Base-by-base conservation (phyloP, 805 yeast genomes). In the Candida coquimbonensis region DNA sequence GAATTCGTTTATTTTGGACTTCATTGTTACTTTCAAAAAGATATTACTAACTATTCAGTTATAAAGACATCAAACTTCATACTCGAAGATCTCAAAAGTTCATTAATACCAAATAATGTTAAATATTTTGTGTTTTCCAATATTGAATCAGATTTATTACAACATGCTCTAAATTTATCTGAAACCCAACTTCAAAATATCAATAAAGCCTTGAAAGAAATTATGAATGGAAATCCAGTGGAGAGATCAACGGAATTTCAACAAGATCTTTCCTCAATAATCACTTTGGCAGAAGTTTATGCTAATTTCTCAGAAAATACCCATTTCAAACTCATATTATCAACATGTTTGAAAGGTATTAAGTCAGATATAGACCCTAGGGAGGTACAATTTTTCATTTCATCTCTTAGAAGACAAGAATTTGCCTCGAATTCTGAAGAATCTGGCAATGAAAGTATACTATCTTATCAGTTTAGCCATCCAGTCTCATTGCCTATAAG, bases 21-120 rank as follows among this genome's bases (percentile, higher is more conserved):
- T 6, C 46, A 49, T 35, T 25, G 40, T 11, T 44, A 46, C 26
- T 41, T 49, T 5, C 51, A 49, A 39, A 29, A 41, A 5, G 51
- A 49, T n/a, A 38, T 41, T 9, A 24, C 29, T 16, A 49, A 49
- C 19, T 49, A 37, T 25, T 36, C 48, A 16, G 42, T 49, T 7
- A 9, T 38, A 2, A 31, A 33, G 14, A 12, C 26, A 3, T 27
- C 38, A 16, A 36, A 43, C 17, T 43, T 26, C 27, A 14, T 40
- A 2, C 36, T 43, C 1, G 29, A 19, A 4, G 33, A 25, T 7
- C 14, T 19, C 9, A 24, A 35, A 17, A 46, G 49, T 31, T 27
- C 43, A 12, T 36, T 35, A n/a, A 25, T 46, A 7, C 49, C 49
- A 25, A 40, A n/a, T 9, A 38, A 17, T n/a, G 12, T 46, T 14